Evolutionary conservation across 2,329 filamentous ascomycete species (phyloP), one percentile per base, ranked within the genome.

Genomic region (Colletotrichum tofieldiae): DNA sequence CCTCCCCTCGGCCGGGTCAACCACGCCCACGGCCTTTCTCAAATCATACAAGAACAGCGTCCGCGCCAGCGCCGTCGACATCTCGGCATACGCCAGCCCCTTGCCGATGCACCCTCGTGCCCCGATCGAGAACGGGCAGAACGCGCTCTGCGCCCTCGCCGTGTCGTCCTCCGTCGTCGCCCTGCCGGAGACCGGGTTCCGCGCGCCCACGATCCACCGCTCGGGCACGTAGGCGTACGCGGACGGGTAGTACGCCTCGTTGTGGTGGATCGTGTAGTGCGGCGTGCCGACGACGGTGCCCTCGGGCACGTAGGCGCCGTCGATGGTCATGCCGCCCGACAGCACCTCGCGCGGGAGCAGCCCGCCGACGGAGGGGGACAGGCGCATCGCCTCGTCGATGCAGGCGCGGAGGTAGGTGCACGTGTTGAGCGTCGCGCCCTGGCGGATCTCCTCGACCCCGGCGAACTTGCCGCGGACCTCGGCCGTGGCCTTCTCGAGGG

Each of bases 71-170:
- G 90, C 88, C 6, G 89, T 87, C 63, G 84, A 88, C 87, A 93
- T 88, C 83, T 93, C 92, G 55, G 89, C 86, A 76, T 93, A 92
- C 2, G 91, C 91, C 55, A 93, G 81, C 0, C 88, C 87, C 85
- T 93, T 94, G 0, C 92, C 93, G 66, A 94, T 93, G 77, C 93
- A 94, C 2, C 91, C 91, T 14, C 92, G 84, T 0, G 92, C 90
- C 0, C 93, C 93, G 73, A 93, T 84, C 56, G 88, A 91, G 76
- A 94, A 94, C 1, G 94, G 92, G 74, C 92, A 94, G 81, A 93
- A 96, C 0, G 93, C 93, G 43, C 86, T 87, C 62, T 92, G 88
- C 2, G 93, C 92, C 6, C 84, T 77, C 3, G 85, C 83, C 1
- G 89, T 82, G 64, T 89, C 87, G 1, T 86, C 84, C 69, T 87